Base-by-base conservation (phyloP, 805 yeast genomes). In the Ascoidea tarda region DNA sequence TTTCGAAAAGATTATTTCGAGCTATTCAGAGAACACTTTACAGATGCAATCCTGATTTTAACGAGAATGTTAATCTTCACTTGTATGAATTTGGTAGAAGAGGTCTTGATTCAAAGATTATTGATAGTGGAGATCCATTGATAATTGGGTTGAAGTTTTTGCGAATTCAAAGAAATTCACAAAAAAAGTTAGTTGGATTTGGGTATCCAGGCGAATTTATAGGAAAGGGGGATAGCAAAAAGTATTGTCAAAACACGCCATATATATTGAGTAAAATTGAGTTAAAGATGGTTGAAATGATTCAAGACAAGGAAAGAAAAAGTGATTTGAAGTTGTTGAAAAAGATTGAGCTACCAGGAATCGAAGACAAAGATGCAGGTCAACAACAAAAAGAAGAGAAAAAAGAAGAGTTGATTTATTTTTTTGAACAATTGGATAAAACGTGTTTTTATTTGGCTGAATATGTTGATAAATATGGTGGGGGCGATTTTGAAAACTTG, bases 81-180 rank as follows among this genome's bases (percentile, higher is more conserved):
- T 10, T 38, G 8, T 38, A 8, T 14, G 44, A 38, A 10, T 38
- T 10, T 38, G 44, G 4, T 10, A 38, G 44, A 38, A 38, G 14
- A 38, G 8, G 8, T 14, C 8, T 38, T 38, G 44, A 38, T 38
- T 10, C 8, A 38, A 14, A 38, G 2, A 38, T 38, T 38, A 10
- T 38, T 2, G 8, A 8, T 10, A 38, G 14, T 38, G 14, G 14
- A 38, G 44, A 38, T 38, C 14, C 14, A 10, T 38, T 38, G 14
- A 10, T 38, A 38, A 8, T 38, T 4, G 44, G 44, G 8, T 38
- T 38, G 14, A 38, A 38, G 68, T 38, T 38, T 14, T 10, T 38
- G 14, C 8, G 44, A 14, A 8, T 10, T 8, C 8, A 38, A 38
- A 38, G 44, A 38, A 38, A 38, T 38, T 38, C 14, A 8, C 44